Evolutionary conservation across 1,284 basidiomycete genomes (phyloP), one percentile per base, ranked within the genome.

Genomic region (Gomphus bonarii): DNA sequence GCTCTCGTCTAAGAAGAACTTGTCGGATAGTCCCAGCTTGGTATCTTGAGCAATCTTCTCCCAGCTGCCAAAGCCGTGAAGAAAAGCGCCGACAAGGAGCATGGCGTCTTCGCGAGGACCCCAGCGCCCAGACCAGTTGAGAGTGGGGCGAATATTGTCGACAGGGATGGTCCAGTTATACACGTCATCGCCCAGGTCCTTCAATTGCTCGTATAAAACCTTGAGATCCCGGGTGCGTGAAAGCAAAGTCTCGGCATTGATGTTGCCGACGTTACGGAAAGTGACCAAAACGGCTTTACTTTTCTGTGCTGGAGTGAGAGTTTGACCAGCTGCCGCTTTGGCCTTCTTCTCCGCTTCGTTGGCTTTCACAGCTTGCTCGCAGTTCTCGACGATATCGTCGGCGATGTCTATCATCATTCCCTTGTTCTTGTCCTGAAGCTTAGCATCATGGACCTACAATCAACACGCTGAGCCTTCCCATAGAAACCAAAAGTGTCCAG

Each of bases 71-170:
- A 99, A 97, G 25, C 97, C 97, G 65, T 99, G 89, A 50, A 88
- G 69, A 78, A 82, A 98, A 18, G 97, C 91, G 31, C 97, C 97
- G 53, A 98, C 85, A 25, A 99, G 79, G 12, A 99, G 78, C 81
- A 92, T 91, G 2, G 94, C 86, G 69, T 99, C 97, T 62, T 99
- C 93, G 60, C 84, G 82, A 33, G 85, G 81, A n/a, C 82, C 85
- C 97, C 97, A 99, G 42, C 91, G 86, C 58, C 92, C 92, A 47
- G 90, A 91, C 95, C 95, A 99, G 66, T 95, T 95, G 61, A 93
- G 81, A 3, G 93, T 97, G 31, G 92, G 88, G 59, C 95, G 87
- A 62, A 97, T 88, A 67, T 89, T 91, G 57, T 97, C 94, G 60
- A 92, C 83, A 1, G 97, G 95, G 52, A 97, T 84, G 18, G 75